phyloP scores from a whole-genome alignment of 345 rosid species.

The Lumnitzera racemosa region DNA sequence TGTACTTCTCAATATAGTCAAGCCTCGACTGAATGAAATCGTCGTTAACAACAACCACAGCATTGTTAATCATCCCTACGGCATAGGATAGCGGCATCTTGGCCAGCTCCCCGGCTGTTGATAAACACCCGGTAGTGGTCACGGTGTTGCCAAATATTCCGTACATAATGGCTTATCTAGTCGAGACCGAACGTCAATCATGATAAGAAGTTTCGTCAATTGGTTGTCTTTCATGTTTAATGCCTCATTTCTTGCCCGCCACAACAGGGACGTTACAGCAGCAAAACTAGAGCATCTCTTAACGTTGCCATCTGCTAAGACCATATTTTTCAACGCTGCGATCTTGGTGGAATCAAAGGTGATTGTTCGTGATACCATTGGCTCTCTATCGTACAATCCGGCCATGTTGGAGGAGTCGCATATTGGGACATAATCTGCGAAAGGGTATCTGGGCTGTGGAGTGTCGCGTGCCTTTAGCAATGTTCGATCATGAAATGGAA shows the following conservation, averaged over 20 bases:
- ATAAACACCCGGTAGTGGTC: constrained; percentile 2
- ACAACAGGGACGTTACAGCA: not conserved
- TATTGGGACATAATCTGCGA: constrained; percentile 21
- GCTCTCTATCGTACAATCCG: constrained; percentile 1
- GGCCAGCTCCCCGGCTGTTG: constrained; percentile 9
- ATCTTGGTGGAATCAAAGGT: constrained; percentile 6
- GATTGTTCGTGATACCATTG: not conserved
- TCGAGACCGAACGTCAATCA: constrained; percentile 8
- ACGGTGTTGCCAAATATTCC: constrained; percentile 12
- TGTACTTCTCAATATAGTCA: constrained; percentile 6
- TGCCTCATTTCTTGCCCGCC: too few species aligned
- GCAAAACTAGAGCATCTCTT: constrained; percentile 8
- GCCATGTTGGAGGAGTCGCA: constrained; percentile 17
- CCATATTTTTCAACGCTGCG: not conserved
- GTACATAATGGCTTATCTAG: not conserved
- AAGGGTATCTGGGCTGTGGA: constrained; percentile 11
- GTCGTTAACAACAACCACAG: constrained; percentile 5
- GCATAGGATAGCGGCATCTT: constrained; percentile 7
- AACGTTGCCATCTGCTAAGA: not conserved
- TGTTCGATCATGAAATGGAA: constrained; percentile 13
- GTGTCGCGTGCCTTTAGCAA: constrained; percentile 20
- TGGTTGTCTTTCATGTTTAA: too few species aligned
- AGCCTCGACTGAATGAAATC: constrained; percentile 12
- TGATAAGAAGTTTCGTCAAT: not conserved
- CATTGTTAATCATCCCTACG: constrained; percentile 9